These are phyloP conservation scores for Cyclanthera cordifolia DNA, from an alignment of 306 rosid genomes.

Conservation along the genomic window DNA sequence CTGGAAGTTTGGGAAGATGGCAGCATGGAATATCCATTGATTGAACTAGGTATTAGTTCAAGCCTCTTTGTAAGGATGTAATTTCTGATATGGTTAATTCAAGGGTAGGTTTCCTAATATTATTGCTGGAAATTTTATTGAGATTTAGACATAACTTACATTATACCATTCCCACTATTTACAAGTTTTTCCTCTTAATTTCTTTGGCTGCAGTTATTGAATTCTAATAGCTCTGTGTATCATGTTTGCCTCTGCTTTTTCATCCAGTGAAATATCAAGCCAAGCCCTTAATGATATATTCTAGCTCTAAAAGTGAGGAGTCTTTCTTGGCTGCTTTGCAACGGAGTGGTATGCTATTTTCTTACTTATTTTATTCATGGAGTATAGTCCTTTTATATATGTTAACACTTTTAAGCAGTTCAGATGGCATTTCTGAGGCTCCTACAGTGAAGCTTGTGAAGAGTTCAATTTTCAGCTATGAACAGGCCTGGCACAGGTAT, in stretches of 20 bases:
- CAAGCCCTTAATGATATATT: constrained; percentile 66
- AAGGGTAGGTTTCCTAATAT: constrained; percentile 13
- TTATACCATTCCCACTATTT: background rate
- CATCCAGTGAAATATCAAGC: constrained; percentile 89
- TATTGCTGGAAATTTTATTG: constrained; percentile 6
- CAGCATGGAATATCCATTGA: constrained; percentile 60
- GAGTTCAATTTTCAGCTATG: constrained; percentile 86
- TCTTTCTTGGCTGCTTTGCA: constrained; percentile 81
- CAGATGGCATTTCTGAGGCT: constrained; percentile 61
- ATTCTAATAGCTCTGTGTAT: background rate
- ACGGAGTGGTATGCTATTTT: constrained; percentile 50
- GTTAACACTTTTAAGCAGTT: constrained; percentile 31
- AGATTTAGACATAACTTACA: constrained; percentile 1
- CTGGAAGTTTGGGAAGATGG: constrained; percentile 95
- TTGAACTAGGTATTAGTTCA: constrained; percentile 59
- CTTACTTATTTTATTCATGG: constrained; percentile 12
- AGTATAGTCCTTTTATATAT: constrained; percentile 17
- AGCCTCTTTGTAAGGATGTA: constrained; percentile 9
- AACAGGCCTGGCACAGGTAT: constrained; percentile 99
- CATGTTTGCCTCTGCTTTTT: constrained; percentile 17
- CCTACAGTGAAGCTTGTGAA: constrained; percentile 74
- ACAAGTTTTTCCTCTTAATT: background rate
- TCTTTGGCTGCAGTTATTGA: background rate
- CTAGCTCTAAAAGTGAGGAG: constrained; percentile 86
- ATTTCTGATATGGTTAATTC: constrained; percentile 12